phyloP scores from a whole-genome alignment of 768 basidiomycete genomes.

The Agrocybe pediades region DNA sequence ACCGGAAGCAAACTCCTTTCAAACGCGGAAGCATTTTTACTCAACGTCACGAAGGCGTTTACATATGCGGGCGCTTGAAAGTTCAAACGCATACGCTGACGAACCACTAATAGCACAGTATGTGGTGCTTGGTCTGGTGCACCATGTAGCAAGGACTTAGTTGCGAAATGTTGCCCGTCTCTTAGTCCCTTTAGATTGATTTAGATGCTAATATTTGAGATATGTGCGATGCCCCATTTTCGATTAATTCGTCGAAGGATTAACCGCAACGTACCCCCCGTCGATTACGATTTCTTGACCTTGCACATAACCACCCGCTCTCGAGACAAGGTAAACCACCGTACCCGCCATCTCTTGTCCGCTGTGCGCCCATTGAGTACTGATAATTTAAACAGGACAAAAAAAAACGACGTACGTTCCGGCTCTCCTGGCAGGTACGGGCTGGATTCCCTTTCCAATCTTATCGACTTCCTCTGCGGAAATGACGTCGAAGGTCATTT shows the following conservation, averaged over 20 bases:
- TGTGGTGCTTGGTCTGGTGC: too few relatives aligned
- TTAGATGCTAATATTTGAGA: too few relatives aligned
- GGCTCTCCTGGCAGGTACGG: constrained; percentile 61
- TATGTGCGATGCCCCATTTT: not conserved
- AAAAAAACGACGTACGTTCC: constrained; percentile 58
- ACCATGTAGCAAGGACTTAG: too few relatives aligned
- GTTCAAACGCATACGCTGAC: too few relatives aligned
- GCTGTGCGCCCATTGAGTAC: constrained; percentile 31
- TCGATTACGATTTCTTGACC: constrained; percentile 81
- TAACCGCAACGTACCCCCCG: constrained; percentile 74
- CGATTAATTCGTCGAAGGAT: constrained; percentile 48
- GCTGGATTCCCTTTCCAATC: constrained; percentile 58
- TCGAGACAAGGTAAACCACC: constrained; percentile 72
- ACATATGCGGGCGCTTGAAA: too few relatives aligned
- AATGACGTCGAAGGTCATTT: constrained; percentile 67
- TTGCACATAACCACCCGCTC: constrained; percentile 72
- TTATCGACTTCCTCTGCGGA: constrained; percentile 47
- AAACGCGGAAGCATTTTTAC: not conserved
- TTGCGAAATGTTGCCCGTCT: too few relatives aligned
- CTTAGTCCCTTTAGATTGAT: too few relatives aligned
- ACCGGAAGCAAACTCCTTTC: not conserved
- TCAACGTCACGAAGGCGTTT: too few relatives aligned
- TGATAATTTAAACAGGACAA: not conserved
- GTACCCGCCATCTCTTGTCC: constrained; percentile 78
- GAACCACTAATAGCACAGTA: too few relatives aligned